phyloP scores from a whole-genome alignment of 192 early-diverging fungal genomes.

The Gamsiella multidivaricata region DNA sequence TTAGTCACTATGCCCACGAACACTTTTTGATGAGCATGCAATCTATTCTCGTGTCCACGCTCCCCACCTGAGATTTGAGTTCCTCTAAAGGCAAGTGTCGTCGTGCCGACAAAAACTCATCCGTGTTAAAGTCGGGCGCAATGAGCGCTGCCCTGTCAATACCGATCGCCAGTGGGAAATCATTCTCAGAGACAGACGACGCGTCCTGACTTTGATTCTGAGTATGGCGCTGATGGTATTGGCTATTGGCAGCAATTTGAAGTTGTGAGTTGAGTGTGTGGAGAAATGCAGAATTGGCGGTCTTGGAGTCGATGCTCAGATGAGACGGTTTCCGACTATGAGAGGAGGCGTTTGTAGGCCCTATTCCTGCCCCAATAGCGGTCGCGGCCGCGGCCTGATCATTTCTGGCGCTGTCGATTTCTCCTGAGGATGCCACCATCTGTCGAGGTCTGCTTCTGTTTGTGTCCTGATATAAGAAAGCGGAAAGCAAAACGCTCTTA shows the following conservation, averaged over 20 bases:
- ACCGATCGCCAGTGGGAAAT: conserved; percentile 47
- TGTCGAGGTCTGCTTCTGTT: background rate
- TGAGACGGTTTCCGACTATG: conserved; percentile 33
- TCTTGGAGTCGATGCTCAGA: conserved; percentile 39
- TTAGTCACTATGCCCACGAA: no score
- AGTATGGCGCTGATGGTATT: conserved; percentile 7
- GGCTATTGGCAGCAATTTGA: conserved; percentile 33
- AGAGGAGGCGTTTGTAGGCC: background rate
- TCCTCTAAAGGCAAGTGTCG: conserved; percentile 75
- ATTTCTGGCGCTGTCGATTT: conserved; percentile 12
- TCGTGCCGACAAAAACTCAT: conserved; percentile 70
- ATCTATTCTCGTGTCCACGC: background rate
- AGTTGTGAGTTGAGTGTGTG: conserved; percentile 45
- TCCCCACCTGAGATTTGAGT: conserved; percentile 62
- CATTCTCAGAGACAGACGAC: conserved; percentile 14
- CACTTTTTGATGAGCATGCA: background rate
- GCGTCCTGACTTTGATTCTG: conserved; percentile 2
- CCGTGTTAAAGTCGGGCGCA: conserved; percentile 65
- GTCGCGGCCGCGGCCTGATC: background rate
- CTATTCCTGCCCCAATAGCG: background rate
- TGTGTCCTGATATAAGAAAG: no score
- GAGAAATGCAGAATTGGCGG: conserved; percentile 37
- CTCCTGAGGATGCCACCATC: conserved; percentile 31
- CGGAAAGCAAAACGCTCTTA: background rate
- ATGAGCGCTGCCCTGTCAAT: conserved; percentile 57